phyloP scores from a whole-genome alignment of 73 alveolate species.

The Blepharisma japonicum region DNA sequence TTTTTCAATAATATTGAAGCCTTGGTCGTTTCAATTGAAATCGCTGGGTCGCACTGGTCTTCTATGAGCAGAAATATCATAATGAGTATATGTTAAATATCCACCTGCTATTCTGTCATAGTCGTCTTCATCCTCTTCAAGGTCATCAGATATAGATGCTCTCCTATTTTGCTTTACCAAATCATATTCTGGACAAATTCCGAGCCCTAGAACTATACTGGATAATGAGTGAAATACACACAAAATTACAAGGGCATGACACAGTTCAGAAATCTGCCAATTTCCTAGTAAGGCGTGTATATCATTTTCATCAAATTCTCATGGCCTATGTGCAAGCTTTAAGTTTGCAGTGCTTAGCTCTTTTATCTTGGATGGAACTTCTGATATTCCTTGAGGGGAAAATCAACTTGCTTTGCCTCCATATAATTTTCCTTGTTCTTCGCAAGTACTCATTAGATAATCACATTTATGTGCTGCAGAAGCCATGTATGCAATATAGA shows the following conservation, averaged over 20 bases:
- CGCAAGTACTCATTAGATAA: constrained; percentile 13
- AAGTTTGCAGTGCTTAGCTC: constrained; percentile 4
- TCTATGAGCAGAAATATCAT: not conserved
- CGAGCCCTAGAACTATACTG: not conserved
- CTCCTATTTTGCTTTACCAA: not conserved
- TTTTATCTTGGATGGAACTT: not conserved
- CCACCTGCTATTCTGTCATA: constrained; percentile 3
- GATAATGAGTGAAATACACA: constrained; percentile 10
- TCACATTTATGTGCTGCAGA: constrained; percentile 25
- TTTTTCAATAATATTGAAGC: not conserved
- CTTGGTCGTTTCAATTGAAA: not conserved
- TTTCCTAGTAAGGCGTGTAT: not conserved
- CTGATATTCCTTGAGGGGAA: not conserved
- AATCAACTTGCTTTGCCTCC: not conserved
- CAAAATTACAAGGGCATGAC: not conserved
- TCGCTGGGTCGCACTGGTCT: not conserved
- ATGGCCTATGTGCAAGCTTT: constrained; percentile 18
- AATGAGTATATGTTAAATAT: not conserved
- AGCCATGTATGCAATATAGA: constrained; percentile 21
- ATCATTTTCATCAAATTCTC: constrained; percentile 17
- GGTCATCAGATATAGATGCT: not conserved
- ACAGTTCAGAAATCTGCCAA: not conserved
- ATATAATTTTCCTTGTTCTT: not conserved
- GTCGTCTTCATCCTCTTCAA: not conserved
- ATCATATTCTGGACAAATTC: not conserved